phyloP scores from a whole-genome alignment of 2,329 filamentous ascomycete species.

The Aureobasidium namibiae region DNA sequence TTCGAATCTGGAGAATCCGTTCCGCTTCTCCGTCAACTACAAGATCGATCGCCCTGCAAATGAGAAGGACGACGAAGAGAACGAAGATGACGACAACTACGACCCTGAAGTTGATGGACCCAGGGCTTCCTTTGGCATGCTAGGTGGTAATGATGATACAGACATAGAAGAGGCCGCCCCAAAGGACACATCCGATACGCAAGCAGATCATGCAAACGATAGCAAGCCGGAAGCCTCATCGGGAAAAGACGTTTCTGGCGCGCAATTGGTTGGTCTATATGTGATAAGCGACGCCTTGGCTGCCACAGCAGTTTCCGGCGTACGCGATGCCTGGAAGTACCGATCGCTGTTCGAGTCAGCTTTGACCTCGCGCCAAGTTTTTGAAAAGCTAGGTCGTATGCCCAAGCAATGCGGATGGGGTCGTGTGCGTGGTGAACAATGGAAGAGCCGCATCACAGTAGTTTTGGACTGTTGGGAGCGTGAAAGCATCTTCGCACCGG shows the following conservation, averaged over 20 bases:
- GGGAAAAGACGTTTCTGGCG: slow-evolving; percentile 29
- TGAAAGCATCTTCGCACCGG: slow-evolving; percentile 61
- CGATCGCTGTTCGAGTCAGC: slow-evolving; percentile 69
- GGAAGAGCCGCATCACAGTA: slow-evolving; percentile 65
- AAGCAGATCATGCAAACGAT: slow-evolving; percentile 11
- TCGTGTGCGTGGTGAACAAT: slow-evolving; percentile 71
- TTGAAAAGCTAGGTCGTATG: slow-evolving; percentile 66
- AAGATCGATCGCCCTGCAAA: neutral
- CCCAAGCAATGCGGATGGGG: slow-evolving; percentile 71
- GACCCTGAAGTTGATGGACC: slow-evolving; percentile 26
- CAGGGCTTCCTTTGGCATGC: slow-evolving; percentile 9
- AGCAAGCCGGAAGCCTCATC: slow-evolving; percentile 43
- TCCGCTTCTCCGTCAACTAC: slow-evolving; percentile 66
- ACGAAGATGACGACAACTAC: slow-evolving; percentile 32
- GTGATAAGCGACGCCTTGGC: slow-evolving; percentile 73
- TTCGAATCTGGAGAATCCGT: slow-evolving; percentile 69
- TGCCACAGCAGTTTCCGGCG: slow-evolving; percentile 64
- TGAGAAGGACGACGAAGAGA: slow-evolving; percentile 27
- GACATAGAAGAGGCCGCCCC: slow-evolving; percentile 23
- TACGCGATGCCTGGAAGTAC: slow-evolving; percentile 81
- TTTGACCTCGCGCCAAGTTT: slow-evolving; percentile 59
- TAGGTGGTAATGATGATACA: slow-evolving; percentile 23
- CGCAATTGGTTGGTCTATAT: slow-evolving; percentile 75
- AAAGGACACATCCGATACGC: neutral
- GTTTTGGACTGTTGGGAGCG: slow-evolving; percentile 62